Conservation (phyloP, 108 stramenopile species). For the Aurantiochytrium sp. region DNA sequence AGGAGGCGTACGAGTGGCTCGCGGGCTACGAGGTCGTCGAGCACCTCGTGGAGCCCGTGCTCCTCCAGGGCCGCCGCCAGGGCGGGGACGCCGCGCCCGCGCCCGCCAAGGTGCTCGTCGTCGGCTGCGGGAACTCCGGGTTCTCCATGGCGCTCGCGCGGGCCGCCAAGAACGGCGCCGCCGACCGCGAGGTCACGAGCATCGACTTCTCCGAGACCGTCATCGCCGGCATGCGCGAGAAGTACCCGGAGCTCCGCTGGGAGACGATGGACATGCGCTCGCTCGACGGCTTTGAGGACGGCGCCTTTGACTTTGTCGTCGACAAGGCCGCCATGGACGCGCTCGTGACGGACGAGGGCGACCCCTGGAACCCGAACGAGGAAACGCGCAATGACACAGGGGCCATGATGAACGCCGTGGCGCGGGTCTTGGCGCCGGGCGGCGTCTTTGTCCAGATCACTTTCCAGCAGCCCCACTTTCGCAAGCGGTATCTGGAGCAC, state of each 20-base stretch:
- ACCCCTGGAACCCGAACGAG: slow-evolving; percentile 59
- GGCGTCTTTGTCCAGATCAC: slow-evolving; percentile 61
- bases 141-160: background rate
- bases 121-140: slow-evolving; percentile 35
- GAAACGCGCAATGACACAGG: background rate
- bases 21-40: slow-evolving; percentile 6
- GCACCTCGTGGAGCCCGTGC: background rate
- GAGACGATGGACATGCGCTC: slow-evolving; percentile 59
- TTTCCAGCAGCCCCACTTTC: slow-evolving; percentile 65
- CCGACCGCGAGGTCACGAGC: background rate
- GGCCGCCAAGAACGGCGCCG: background rate
- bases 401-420: slow-evolving; percentile 45
- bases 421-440: slow-evolving; percentile 48
- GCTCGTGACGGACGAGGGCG: slow-evolving; percentile 57
- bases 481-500: slow-evolving; percentile 38
- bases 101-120: slow-evolving; percentile 46
- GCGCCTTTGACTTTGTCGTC: slow-evolving; percentile 58
- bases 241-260: slow-evolving; percentile 43
- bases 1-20: slow-evolving; percentile 59
- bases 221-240: slow-evolving; percentile 32
- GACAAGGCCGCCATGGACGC: slow-evolving; percentile 77
- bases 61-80: background rate
- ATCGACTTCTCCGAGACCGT: slow-evolving; percentile 44
- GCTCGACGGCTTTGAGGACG: slow-evolving; percentile 38
- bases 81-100: slow-evolving; percentile 57